Percentiles rank a stretch among this genome's conserved stretches.
Evolutionary conservation across 2,329 filamentous ascomycete genomes (phyloP).

Genomic region (Camptophora hylomeconis): DNA sequence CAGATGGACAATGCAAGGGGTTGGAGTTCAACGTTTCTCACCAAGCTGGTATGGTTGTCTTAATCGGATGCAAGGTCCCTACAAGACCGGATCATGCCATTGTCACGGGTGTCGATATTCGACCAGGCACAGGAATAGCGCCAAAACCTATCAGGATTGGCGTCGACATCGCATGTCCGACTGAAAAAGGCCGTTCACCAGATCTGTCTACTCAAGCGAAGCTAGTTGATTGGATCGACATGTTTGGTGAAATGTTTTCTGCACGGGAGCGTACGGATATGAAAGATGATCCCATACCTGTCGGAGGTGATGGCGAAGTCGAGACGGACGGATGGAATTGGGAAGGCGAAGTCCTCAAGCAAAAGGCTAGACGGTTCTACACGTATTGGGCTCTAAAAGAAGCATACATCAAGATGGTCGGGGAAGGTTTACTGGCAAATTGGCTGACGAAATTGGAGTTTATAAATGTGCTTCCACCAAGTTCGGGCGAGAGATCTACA

Average conservation of each 20-base stretch:
- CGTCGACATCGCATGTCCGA: slow-evolving; percentile 50
- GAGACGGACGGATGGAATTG: slow-evolving; percentile 12
- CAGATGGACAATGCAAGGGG: slow-evolving; percentile 2
- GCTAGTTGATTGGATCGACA: slow-evolving; percentile 44
- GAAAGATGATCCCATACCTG: slow-evolving; percentile 23
- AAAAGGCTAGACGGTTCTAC: slow-evolving; percentile 49
- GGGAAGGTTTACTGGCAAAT: slow-evolving; percentile 47
- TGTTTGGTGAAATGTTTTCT: slow-evolving; percentile 48
- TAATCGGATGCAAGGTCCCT: slow-evolving; percentile 36
- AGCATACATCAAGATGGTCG: slow-evolving; percentile 54
- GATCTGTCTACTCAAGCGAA: slow-evolving; percentile 34
- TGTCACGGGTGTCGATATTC: no score
- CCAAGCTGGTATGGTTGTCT: slow-evolving; percentile 47
- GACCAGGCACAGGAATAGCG: no score
- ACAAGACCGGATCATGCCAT: slow-evolving; percentile 2
- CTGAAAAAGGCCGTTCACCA: slow-evolving; percentile 38
- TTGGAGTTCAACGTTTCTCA: slow-evolving; percentile 55
- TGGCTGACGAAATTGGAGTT: slow-evolving; percentile 52
- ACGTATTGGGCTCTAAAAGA: slow-evolving; percentile 54
- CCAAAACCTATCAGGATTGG: slow-evolving; percentile 28
- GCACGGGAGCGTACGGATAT: slow-evolving; percentile 42
- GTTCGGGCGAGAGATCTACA: background rate
- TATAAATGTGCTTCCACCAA: slow-evolving; percentile 40
- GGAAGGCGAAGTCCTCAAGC: slow-evolving; percentile 32
- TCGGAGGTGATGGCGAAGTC: slow-evolving; percentile 22